These are phyloP conservation scores for Saitozyma podzolica DNA, from an alignment of 768 basidiomycete genomes.

Conservation along the genomic window DNA sequence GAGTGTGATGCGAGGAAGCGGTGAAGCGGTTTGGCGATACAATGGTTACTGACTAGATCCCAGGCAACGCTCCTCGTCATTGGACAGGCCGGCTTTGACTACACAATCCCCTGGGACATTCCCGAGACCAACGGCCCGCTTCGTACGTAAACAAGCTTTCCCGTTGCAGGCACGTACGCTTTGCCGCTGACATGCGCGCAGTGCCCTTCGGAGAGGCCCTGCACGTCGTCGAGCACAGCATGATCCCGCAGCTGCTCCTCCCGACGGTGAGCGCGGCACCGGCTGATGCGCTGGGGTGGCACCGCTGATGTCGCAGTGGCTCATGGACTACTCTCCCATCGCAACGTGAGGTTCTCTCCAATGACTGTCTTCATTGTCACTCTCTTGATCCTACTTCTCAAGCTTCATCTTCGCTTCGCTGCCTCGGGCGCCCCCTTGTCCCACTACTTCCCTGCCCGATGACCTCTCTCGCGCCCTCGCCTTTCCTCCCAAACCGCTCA, in stretches of 20 bases:
- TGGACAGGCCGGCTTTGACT: constrained; percentile 19
- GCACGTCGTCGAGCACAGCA: constrained; percentile 16
- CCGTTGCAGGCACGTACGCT: not conserved
- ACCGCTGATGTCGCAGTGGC: constrained; percentile 3
- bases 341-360: constrained; percentile 6
- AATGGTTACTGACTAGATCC: not conserved
- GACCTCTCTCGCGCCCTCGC: too few relatives aligned
- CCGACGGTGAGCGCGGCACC: constrained; percentile 1
- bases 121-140: constrained; percentile 12
- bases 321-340: constrained; percentile 13
- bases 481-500: too few relatives aligned
- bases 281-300: too few relatives aligned
- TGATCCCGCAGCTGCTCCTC: constrained; percentile 18
- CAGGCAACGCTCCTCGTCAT: constrained; percentile 29
- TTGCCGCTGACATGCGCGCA: not conserved
- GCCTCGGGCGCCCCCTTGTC: too few relatives aligned
- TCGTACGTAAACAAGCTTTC: constrained; percentile 6
- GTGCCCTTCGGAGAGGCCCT: constrained; percentile 33
- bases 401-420: too few relatives aligned
- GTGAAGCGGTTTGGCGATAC: too few relatives aligned
- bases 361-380: too few relatives aligned
- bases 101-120: constrained; percentile 22
- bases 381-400: too few relatives aligned
- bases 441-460: too few relatives aligned
- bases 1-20: not conserved